Base-by-base conservation (phyloP, 345 rosid species). In the Murraya koenigii region DNA sequence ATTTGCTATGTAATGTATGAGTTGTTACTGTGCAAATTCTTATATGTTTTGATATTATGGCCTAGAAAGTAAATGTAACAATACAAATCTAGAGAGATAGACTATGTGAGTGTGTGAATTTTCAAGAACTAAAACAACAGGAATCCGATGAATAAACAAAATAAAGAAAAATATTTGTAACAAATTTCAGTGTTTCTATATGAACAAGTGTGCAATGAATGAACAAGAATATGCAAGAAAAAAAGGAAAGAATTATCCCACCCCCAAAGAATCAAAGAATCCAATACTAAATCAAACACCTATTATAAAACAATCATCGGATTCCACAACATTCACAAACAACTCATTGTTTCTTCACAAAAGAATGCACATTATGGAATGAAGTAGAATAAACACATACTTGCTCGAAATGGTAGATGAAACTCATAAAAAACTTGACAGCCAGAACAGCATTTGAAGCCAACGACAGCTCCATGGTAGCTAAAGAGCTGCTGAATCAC, bases 301-400 rank as follows among this genome's bases (percentile, higher is more conserved):
- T 87, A 90, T 78, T 85, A 85, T 75, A 83, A 87, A 90, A 87
- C 84, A 88, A 85, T 91, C 97, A 96, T 94, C 97, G 98, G 99
- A 94, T 94, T 91, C 99, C 98, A 81, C 69, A 80, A 78, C 80
- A 74, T 79, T 84, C 83, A 82, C 75, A 82, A 77, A 77, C 72
- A 84, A 82, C 68, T 87, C 94, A 91, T 88, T 81, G 81, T 80
- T 79, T 80, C 86, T 81, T 80, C 83, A 77, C 77, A 77, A 77
- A 77, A 84, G 81, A 87, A 72, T 61, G 64, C 59, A 84, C 80
- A 78, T 80, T 83, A 80, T 20, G 79, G 77, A 75, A 7, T 71
- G 83, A 80, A 76, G 66, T 59, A 74, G 69, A 81, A 66, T 72
- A 79, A 80, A 72, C 79, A 81, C 89, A 77, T 71, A 87, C 84